Base-by-base conservation (phyloP, 306 rosid genomes). In the Aeschynomene evenia region DNA sequence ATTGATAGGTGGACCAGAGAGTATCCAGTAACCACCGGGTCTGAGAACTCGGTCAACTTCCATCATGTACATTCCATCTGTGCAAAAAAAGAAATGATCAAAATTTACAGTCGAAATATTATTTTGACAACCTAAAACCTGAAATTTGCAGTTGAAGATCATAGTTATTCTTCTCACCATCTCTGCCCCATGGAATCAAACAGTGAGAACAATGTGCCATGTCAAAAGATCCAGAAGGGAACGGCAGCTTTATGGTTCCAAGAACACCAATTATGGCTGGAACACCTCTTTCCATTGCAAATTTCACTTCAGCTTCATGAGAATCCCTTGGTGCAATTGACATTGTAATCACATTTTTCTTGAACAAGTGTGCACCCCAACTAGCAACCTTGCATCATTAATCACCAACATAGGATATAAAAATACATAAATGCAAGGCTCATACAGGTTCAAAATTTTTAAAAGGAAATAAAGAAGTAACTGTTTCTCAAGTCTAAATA, bases 131-230 rank as follows among this genome's bases (percentile, higher is more conserved):
- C 51, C 14, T 9, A 52, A 69, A 76, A 69, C 11, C 63, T 26
- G 12, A 19, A 26, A 43, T 21, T 37, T 48, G 63, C 22, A 72
- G 20, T 3, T 63, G 37, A 40, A 69, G 39, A 48, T 49, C 9
- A 19, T 23, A 37, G 57, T 62, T 63, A 58, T n/a, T n/a, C n/a
- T 58, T 40, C 88, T 81, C 70, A 90, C 96, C 96, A 75, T 87
- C 83, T 71, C 63, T 80, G 73, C 85, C 87, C 97, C 97, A 91
- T 4, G 74, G 86, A 79, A 91, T 91, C 88, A 84, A 80, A 79
- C 92, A 91, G 69, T 86, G 95, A 71, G 97, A 91, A 78, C 97
- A 91, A 39, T 91, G 95, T 28, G 97, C 95, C 95, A 91, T 88
- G 85, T 91, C 97, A 15, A 91, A 91, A 48, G 95, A 54, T 73